Conservation (phyloP, 306 rosid genomes). For the Datisca glomerata region DNA sequence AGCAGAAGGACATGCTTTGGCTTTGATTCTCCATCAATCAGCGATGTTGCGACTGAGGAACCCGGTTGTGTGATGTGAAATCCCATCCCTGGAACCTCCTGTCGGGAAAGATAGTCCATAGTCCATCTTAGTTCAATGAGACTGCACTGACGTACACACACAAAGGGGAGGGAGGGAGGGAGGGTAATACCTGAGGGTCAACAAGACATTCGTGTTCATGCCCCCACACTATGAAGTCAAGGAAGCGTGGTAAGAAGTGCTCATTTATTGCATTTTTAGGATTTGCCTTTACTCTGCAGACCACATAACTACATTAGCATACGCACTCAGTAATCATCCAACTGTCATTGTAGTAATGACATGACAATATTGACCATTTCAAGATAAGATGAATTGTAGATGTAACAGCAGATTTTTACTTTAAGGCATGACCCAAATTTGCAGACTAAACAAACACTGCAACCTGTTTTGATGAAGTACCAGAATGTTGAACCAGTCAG, state of each 20-base stretch:
- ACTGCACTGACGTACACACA: not conserved
- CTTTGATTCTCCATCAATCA: constrained; percentile 96
- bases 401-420: no score
- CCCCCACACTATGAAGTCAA: constrained; percentile 97
- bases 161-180: constrained; percentile 2
- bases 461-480: constrained; percentile 99
- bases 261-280: constrained; percentile 98
- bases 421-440: constrained; percentile 2
- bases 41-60: constrained; percentile 96
- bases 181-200: constrained; percentile 68
- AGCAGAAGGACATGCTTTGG: constrained; percentile 92
- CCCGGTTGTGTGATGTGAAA: constrained; percentile 99
- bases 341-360: not conserved
- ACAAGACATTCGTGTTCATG: constrained; percentile 96
- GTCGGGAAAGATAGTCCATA: constrained; percentile 18
- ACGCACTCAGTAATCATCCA: not conserved
- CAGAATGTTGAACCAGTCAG: constrained; percentile 97
- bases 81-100: constrained; percentile 99
- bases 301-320: constrained; percentile 10
- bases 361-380: not conserved
- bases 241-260: constrained; percentile 87
- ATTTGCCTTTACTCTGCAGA: constrained; percentile 84
- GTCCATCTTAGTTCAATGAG: constrained; percentile 14
- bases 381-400: constrained; percentile 3
- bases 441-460: constrained; percentile 12